Conservation (phyloP, 2,329 filamentous ascomycete genomes). For the Ophiosphaerella narmari region DNA sequence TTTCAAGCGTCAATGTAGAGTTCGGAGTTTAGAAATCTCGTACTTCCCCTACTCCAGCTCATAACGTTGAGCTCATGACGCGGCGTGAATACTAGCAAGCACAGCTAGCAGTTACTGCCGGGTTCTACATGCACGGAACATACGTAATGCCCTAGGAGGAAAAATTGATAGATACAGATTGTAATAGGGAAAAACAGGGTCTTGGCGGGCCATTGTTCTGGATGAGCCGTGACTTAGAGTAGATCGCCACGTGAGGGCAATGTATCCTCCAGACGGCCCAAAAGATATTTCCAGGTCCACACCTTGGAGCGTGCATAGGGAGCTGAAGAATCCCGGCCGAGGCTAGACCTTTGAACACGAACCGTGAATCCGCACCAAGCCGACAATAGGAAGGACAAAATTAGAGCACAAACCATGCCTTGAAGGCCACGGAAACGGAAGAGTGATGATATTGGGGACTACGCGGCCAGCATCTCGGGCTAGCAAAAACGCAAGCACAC, state of each 20-base stretch:
- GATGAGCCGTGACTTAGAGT: constrained; percentile 8
- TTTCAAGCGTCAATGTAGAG: constrained; percentile 14
- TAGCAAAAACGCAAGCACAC: constrained; percentile 28
- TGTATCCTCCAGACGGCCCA: constrained; percentile 13
- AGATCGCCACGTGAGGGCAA: constrained; percentile 29
- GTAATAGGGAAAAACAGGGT: constrained; percentile 17
- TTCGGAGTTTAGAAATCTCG: constrained; percentile 1
- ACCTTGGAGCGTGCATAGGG: constrained; percentile 3
- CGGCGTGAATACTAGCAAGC: constrained; percentile 13
- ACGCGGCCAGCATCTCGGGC: constrained; percentile 23
- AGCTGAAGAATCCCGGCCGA: constrained; percentile 1
- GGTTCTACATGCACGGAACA: constrained; percentile 16
- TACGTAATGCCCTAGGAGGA: constrained; percentile 14
- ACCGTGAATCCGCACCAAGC: too few relatives aligned
- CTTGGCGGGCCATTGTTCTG: constrained; percentile 27
- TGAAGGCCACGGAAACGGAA: constrained; percentile 3
- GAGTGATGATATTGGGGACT: constrained; percentile 27
- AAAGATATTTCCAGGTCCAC: not conserved
- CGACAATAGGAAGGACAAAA: not conserved
- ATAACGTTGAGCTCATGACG: constrained; percentile 27
- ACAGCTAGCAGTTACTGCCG: constrained; percentile 14
- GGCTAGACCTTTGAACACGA: constrained; percentile 3
- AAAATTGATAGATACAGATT: constrained; percentile 15
- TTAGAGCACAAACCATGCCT: not conserved
- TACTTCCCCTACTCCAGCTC: not conserved